Evolutionary conservation across 2,329 filamentous ascomycete genomes (phyloP).

Genomic region (Fusarium verticillioides): DNA sequence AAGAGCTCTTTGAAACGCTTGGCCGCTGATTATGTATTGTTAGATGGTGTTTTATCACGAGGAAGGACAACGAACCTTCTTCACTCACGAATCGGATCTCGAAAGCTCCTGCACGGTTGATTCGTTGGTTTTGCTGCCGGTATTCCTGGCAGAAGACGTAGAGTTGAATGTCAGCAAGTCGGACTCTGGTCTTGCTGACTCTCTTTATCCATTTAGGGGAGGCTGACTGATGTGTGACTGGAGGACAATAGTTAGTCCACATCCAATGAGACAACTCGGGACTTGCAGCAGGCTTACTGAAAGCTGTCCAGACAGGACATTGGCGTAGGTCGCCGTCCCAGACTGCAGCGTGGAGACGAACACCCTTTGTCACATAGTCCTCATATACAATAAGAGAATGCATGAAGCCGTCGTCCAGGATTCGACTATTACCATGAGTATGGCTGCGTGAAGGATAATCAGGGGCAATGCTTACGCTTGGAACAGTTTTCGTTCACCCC

Average conservation of each 20-base stretch:
- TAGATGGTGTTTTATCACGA: background rate
- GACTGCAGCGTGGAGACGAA: slow-evolving; percentile 67
- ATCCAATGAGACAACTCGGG: background rate
- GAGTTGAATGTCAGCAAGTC: slow-evolving; percentile 64
- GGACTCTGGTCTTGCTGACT: slow-evolving; percentile 59
- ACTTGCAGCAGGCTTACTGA: slow-evolving; percentile 56
- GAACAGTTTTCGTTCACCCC: slow-evolving; percentile 63
- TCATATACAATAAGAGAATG: slow-evolving; percentile 66
- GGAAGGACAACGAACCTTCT: slow-evolving; percentile 47
- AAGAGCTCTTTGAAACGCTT: slow-evolving; percentile 57
- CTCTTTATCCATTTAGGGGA: slow-evolving; percentile 63
- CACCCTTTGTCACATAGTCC: slow-evolving; percentile 59
- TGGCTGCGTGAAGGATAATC: background rate
- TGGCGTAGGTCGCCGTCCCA: slow-evolving; percentile 64
- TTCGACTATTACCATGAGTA: slow-evolving; percentile 57
- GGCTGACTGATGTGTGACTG: slow-evolving; percentile 64
- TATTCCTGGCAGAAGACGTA: slow-evolving; percentile 71
- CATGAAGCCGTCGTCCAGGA: slow-evolving; percentile 64
- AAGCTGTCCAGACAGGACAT: slow-evolving; percentile 73
- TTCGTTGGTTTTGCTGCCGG: slow-evolving; percentile 62
- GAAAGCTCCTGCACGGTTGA: slow-evolving; percentile 59
- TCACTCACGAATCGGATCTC: slow-evolving; percentile 62
- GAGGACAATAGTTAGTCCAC: slow-evolving; percentile 1
- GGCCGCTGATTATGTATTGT: slow-evolving; percentile 33
- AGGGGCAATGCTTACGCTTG: slow-evolving; percentile 60